Base-by-base conservation (phyloP, 257 asterid species). In the Forsythia viridissima region DNA sequence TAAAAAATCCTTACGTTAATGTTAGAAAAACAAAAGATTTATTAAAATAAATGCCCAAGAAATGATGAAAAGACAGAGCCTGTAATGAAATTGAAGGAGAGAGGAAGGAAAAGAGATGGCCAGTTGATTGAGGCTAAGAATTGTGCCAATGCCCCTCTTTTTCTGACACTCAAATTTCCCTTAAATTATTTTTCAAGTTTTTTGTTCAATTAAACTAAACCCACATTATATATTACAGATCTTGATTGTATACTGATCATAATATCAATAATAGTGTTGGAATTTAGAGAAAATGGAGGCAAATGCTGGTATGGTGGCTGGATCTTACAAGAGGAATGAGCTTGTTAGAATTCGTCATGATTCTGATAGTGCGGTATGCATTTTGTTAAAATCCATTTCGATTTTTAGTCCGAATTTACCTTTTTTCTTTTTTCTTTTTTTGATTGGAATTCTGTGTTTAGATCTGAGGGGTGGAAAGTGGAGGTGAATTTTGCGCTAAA, bases 231-330 rank as follows among this genome's bases (percentile, higher is more conserved):
- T 36, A 40, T 30, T 43, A 13, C 52, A 67, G 42, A 16, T 73
- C 69, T 51, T 61, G 69, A 61, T 61, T 61, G 5, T 20, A 61
- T 61, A 7, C 69, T 61, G 38, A 61, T 61, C 6, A 11, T 21
- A 57, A 20, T 61, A 13, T 61, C 69, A 24, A 37, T 24, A 15
- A 37, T 74, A 20, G 75, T 51, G 72, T 48, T 73, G 69, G 38
- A 80, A 55, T 65, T 18, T 15, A 71, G 67, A 71, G 44, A 78
- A 70, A 71, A 93, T 93, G 98, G 98, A 93, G 83, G 93, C 93
- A 52, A 86, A 80, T 85, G 92, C 86, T 70, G 98, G 98, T 48
- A 79, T 93, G 92, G 93, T 93, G 71, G 98, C 98, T 81, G 98
- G 98, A 89, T 93, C 97, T 21, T 91, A 90, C 87, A 86, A 88